Evolutionary conservation across 2,329 filamentous ascomycete species (phyloP).

Genomic region (Boeremia lycopersici): DNA sequence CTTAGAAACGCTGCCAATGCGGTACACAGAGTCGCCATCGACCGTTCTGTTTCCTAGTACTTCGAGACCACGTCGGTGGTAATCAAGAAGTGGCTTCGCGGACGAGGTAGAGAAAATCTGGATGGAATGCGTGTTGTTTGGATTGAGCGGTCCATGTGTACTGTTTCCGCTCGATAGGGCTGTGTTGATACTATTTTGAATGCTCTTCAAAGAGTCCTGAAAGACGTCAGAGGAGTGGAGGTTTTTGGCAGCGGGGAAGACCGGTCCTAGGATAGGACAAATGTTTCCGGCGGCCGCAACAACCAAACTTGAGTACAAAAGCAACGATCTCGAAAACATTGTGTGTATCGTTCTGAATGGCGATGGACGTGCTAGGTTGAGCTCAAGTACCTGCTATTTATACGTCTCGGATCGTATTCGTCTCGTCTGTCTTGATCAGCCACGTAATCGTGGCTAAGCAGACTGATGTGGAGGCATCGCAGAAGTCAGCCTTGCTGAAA

Average conservation of each 20-base stretch:
- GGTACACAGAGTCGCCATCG: constrained; percentile 52
- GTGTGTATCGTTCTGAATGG: too few relatives aligned
- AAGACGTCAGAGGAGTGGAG: constrained; percentile 3
- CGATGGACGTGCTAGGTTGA: too few relatives aligned
- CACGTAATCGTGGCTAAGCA: too few relatives aligned
- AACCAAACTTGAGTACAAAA: neutral
- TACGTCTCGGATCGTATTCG: too few relatives aligned
- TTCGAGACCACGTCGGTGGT: constrained; percentile 9
- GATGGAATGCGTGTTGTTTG: constrained; percentile 17
- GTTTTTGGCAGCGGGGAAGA: constrained; percentile 9
- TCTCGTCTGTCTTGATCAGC: too few relatives aligned
- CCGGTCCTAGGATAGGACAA: constrained; percentile 16
- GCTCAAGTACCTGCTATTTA: too few relatives aligned
- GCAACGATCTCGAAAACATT: too few relatives aligned
- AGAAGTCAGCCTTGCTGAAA: too few relatives aligned
- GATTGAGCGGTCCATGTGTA: constrained; percentile 6
- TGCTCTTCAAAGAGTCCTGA: neutral
- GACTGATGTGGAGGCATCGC: too few relatives aligned
- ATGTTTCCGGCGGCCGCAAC: neutral
- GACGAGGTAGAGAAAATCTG: constrained; percentile 16
- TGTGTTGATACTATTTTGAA: constrained; percentile 3
- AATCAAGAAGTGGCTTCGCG: constrained; percentile 10
- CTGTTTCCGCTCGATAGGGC: constrained; percentile 13
- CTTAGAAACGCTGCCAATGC: constrained; percentile 51
- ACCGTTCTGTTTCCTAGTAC: constrained; percentile 9